Base-by-base conservation (phyloP, 176 grass and related monocot species). In the Tillandsia fasciculata region DNA sequence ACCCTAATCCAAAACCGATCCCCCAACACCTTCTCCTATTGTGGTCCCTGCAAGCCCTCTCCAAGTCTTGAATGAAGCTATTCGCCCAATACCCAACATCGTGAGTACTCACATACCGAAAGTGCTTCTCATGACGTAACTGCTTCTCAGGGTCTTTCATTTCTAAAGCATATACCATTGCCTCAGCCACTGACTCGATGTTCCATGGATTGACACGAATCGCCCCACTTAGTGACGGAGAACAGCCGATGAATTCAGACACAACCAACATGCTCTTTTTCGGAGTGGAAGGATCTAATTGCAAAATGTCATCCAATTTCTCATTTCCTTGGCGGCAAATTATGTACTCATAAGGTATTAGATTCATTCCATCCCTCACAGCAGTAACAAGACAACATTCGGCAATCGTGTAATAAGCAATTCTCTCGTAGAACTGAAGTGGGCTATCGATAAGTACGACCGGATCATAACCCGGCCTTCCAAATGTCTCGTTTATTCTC, bases 181-280 rank as follows among this genome's bases (percentile, higher is more conserved):
- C 79, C 52, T 87, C 85, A 1, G 80, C 77, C 54, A 87, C 85
- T 0, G 85, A 82, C 33, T 87, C 85, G 0, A 87, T 76, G 64
- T 87, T 87, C 85, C 85, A 87, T 8, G 85, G 85, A 53, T 87
- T 87, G 17, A 87, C 85, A 22, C 80, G 75, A 47, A 87, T 76
- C 0, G 85, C 85, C 2, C 85, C 85, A 12, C 85, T 87, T 4
- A 87, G 76, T n/a, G 85, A 87, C 52, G 85, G 85, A 13, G 85
- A 87, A 52, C 85, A 87, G 11, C 85, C 85, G 8, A 87, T 73
- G 64, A 87, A 87, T 71, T 87, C 85, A 11, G 80, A 83, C 14
- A 87, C 63, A 9, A 87, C 85, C 67, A 87, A 22, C 68, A 80
- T 78, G 68, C 85, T 87, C 59, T 72, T 80, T 57, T 79, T 87